Conservation (phyloP, 2,329 filamentous ascomycete species). For the Nemania abortiva region DNA sequence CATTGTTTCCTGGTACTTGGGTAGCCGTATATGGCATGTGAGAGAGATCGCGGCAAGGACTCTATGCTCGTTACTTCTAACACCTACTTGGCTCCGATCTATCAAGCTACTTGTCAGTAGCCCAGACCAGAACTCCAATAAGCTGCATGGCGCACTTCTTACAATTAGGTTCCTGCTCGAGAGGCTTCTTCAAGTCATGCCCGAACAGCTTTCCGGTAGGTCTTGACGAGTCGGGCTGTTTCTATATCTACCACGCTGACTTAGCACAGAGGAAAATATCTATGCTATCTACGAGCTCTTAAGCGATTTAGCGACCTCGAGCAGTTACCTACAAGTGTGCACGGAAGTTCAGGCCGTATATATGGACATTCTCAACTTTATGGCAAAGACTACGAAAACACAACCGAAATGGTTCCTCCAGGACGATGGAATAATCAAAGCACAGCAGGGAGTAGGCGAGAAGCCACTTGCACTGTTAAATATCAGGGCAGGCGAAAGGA, state of each 20-base stretch:
- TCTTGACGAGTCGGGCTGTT: not conserved
- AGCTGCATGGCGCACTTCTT: conserved; percentile 69
- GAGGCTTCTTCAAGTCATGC: conserved; percentile 62
- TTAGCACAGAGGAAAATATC: conserved; percentile 41
- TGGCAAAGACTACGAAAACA: conserved; percentile 32
- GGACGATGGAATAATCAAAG: not conserved
- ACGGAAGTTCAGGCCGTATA: conserved; percentile 51
- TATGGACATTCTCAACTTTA: conserved; percentile 50
- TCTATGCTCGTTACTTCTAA: conserved; percentile 71
- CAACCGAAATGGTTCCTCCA: conserved; percentile 4
- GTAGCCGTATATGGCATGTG: conserved; percentile 81
- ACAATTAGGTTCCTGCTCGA: conserved; percentile 69
- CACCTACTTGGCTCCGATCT: conserved; percentile 61
- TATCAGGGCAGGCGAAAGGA: conserved; percentile 42
- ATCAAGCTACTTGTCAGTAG: conserved; percentile 55
- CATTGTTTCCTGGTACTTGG: conserved; percentile 72
- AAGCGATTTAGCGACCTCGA: conserved; percentile 35
- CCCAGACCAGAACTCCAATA: conserved; percentile 59
- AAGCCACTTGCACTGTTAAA: conserved; percentile 44
- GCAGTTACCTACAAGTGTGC: conserved; percentile 40
- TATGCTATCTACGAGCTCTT: conserved; percentile 42
- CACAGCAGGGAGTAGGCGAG: conserved; percentile 11
- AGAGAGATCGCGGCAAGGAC: conserved; percentile 84
- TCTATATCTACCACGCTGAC: conserved; percentile 27
- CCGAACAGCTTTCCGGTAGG: conserved; percentile 59